Base-by-base conservation (phyloP, 129 eudicot genomes). In the Heracleum sosnowskyi region DNA sequence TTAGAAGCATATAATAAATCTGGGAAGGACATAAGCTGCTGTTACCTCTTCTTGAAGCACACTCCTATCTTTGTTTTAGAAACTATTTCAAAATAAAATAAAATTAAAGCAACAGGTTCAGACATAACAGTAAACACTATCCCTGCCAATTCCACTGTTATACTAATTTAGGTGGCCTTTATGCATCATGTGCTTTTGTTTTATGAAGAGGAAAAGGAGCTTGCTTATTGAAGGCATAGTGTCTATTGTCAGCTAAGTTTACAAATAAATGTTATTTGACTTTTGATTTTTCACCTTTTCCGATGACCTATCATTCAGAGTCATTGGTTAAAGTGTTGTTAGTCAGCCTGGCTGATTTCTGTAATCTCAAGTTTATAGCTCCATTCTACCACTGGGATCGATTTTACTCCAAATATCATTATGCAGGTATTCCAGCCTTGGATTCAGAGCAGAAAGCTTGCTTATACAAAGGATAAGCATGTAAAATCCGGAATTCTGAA, bases 341-440 rank as follows among this genome's bases (percentile, higher is more conserved):
- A 64, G 37, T 75, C n/a, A 57, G 31, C 64, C 13, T 57, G 31
- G 31, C n/a, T 57, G 4, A 57, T 9, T 57, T 57, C n/a, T 57
- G 31, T 24, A 31, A 57, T 57, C 13, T 57, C 13, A 57, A 57
- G 31, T 57, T 12, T 8, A 2, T 8, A 57, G 13, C 64, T 57
- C 64, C 31, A n/a, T 57, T 57, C 64, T 57, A 57, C 13, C 22
- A 53, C 62, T 57, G 64, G 51, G 20, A 28, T 31, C 49, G 42
- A 78, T 69, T 63, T 78, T 7, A 34, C 37, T 70, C n/a, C 60
- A 31, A 42, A 51, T 79, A 70, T 39, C 31, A n/a, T 18, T 57
- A 73, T 86, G 81, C 88, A 93, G 98, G 92, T 91, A 75, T 40
- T 91, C 73, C 97, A 91, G 81, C 98, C 98, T 71, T 87, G 88